Base-by-base conservation (phyloP, 345 rosid species). In the Brassica napus region DNA sequence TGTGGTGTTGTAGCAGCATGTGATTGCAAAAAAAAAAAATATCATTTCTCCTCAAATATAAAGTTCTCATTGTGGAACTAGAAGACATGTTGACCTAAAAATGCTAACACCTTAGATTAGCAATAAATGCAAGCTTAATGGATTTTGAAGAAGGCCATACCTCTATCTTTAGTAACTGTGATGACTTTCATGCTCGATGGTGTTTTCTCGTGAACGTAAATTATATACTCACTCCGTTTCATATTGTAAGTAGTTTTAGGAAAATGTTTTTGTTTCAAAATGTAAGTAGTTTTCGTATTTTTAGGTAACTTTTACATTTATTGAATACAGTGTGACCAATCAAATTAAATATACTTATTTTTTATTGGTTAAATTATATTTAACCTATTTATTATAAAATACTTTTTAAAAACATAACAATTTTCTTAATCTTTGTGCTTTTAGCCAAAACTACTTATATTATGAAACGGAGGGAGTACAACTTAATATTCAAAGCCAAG, bases 121-220 rank as follows among this genome's bases (percentile, higher is more conserved):
- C 98, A 1, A 94, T 94, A 30, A 97, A 97, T 2, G 97, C 97
- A 16, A 87, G 88, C 23, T 81, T 92, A 77, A 92, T 94, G 98
- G 97, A 94, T 34, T 86, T 28, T 94, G 59, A 94, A 94, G 80
- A 92, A 74, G 84, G 97, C 98, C 5, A 94, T 97, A 35, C 91
- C 98, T 12, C 73, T 94, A 76, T 97, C 98, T 66, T 94, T 97
- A 21, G 97, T 94, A 32, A 87, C 97, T 23, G 93, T 92, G 59
- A 94, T 92, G 98, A 92, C 94, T 70, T 94, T 92, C 85, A 94
- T 94, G 97, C 87, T 94, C 23, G 91, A 97, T 18, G 97, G 98
- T 78, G 98, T 94, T 31, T 94, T 62, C 84, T 94, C 65, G 96
- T 92, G 0, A 81, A 92, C 93, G 98, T 90, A 82, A 68, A 61